Conservation (phyloP, 2,329 filamentous ascomycete genomes). For the Fusarium sp. region DNA sequence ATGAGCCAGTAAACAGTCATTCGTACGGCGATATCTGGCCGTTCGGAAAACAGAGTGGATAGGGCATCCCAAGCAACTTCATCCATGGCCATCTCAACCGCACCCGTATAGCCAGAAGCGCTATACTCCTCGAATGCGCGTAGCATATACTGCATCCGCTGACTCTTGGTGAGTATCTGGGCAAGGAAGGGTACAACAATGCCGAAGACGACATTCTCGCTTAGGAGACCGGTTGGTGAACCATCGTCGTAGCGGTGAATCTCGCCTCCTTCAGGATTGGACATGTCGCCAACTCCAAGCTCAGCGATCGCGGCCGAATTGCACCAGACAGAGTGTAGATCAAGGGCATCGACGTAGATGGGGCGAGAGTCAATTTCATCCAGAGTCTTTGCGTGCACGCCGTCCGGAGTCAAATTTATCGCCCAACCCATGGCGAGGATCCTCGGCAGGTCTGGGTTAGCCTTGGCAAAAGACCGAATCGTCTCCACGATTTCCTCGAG, state of each 20-base stretch:
- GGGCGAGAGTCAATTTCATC: constrained; percentile 65
- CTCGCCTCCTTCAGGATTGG: constrained; percentile 62
- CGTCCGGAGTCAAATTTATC: constrained; percentile 56
- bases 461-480: background rate
- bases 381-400: constrained; percentile 56
- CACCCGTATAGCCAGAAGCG: constrained; percentile 64
- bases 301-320: constrained; percentile 63
- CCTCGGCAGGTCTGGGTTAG: constrained; percentile 54
- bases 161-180: constrained; percentile 50
- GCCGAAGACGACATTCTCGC: constrained; percentile 61
- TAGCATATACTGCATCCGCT: too few species aligned
- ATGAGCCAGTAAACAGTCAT: constrained; percentile 69
- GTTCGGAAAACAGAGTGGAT: constrained; percentile 51
- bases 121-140: constrained; percentile 54
- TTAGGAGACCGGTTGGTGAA: constrained; percentile 60
- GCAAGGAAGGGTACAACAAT: constrained; percentile 66
- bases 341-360: constrained; percentile 67
- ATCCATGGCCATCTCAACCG: constrained; percentile 72
- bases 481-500: background rate
- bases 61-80: constrained; percentile 66
- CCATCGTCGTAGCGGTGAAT: constrained; percentile 62
- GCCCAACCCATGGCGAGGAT: constrained; percentile 68
- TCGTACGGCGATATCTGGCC: constrained; percentile 51
- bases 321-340: constrained; percentile 68
- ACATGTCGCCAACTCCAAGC: constrained; percentile 56